These are phyloP conservation scores for Phytophthora aleatoria DNA, from an alignment of 352 stramenopile genomes.

Conservation along the genomic window DNA sequence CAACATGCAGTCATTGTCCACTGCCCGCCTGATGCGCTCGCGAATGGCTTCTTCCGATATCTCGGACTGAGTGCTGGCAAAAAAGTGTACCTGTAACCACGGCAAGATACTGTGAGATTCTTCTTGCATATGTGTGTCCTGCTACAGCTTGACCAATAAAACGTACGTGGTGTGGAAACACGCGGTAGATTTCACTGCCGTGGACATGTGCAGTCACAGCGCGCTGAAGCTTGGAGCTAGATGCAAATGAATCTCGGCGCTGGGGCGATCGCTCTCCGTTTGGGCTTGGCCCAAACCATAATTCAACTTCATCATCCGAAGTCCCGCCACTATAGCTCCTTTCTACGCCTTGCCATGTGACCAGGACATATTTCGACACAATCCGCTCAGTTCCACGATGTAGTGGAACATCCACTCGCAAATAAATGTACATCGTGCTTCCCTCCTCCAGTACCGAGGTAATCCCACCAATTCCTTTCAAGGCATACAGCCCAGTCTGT, in stretches of 20 bases:
- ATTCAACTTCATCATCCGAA: constrained; percentile 75
- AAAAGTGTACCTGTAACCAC: constrained; percentile 79
- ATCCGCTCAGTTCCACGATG: constrained; percentile 81
- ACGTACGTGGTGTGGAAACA: constrained; percentile 88
- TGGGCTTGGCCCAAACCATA: constrained; percentile 57
- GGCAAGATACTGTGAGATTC: neutral
- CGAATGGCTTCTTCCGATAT: constrained; percentile 87
- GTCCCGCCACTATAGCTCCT: constrained; percentile 52
- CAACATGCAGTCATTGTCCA: constrained; percentile 89
- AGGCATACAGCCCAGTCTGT: constrained; percentile 77
- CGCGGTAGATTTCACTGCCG: constrained; percentile 84
- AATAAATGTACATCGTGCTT: constrained; percentile 90
- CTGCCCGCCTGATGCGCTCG: constrained; percentile 77
- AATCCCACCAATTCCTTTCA: constrained; percentile 87
- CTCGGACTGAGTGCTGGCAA: constrained; percentile 72
- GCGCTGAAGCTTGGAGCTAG: constrained; percentile 79
- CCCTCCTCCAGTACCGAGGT: constrained; percentile 71
- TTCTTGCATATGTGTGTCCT: neutral
- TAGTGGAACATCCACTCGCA: constrained; percentile 86
- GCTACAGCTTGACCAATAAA: neutral
- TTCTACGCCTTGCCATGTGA: constrained; percentile 83
- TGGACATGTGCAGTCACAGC: constrained; percentile 82
- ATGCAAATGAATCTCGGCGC: constrained; percentile 51
- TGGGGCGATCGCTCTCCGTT: constrained; percentile 46
- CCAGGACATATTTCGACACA: constrained; percentile 88